Evolutionary conservation across 163 green algal species (phyloP), one percentile per base, ranked within the genome.

Genomic region (Scenedesmus sp.): DNA sequence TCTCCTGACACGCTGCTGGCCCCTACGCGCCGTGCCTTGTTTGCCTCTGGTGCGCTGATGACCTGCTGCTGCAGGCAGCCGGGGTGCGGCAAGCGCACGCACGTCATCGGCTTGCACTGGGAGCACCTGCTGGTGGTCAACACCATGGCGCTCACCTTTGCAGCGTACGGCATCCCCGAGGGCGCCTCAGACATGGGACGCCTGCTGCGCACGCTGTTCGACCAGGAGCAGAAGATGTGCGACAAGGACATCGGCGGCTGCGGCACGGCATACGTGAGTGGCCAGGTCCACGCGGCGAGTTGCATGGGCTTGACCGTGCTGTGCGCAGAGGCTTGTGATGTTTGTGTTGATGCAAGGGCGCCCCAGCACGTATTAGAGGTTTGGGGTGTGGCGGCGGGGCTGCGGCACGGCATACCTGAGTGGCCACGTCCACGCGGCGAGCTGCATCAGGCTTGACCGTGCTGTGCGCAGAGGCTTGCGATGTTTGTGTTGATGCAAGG

Each of bases 221-320:
- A 81, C 61, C 93, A 96, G 89, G 80, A 94, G n/a, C 13, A 61
- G 15, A 97, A 97, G 94, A 92, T 82, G 42, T 97, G 95, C 89
- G 95, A 97, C 92, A 95, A 84, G 81, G 95, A 97, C 81, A 40
- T 88, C 76, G 89, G 89, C n/a, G 95, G 94, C 30, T 97, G 95
- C 91, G 93, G 94, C 51, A 65, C 3, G 53, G 40, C 40, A 24
- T 90, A 92, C 33, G 88, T 92, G 70, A 87, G 87, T 65, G 1
- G 20, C 44, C 44, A 37, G 59, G 49, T 12, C 49, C 49, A 56
- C 9, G 49, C 49, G 10, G 49, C 49, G 49, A 56, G 49, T 13
- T 56, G 49, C 49, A 13, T 13, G 15, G 49, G 1, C 49, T 56
- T 12, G 0, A 13, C 15, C 12, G 15, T 56, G 49, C 49, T 56